A percentile compares a stretch with the other conserved stretches of the same genome.
phyloP scores from a whole-genome alignment of 176 grass and related monocot species.

The sorghum (Sorghum bicolor) region DNA sequence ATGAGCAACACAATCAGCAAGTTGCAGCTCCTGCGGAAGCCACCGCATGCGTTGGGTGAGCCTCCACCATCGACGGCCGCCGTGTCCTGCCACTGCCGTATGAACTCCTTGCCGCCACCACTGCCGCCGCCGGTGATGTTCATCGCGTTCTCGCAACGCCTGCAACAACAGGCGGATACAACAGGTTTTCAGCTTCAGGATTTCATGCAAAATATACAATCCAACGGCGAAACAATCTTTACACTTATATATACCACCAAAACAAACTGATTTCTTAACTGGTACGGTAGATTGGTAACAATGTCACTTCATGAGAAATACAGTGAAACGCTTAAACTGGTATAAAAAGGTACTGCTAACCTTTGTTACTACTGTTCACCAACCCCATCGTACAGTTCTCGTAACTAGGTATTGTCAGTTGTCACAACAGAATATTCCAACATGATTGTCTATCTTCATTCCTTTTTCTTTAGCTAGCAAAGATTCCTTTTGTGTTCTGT shows the following conservation, averaged over 20 bases:
- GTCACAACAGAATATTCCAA: background rate
- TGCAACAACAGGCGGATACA: background rate
- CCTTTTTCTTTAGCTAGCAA: background rate
- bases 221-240: background rate
- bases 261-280: background rate
- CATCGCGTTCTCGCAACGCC: conserved; percentile 28
- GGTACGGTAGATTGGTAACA: background rate
- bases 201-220: background rate
- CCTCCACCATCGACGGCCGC: background rate
- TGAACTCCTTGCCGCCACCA: conserved; percentile 26
- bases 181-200: background rate
- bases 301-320: too few relatives aligned
- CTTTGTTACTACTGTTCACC: background rate
- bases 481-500: conserved; percentile 9
- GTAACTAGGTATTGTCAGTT: background rate
- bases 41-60: conserved; percentile 27
- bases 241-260: background rate
- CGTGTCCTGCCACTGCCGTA: conserved; percentile 24
- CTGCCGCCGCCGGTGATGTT: conserved; percentile 13
- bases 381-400: background rate
- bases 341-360: background rate
- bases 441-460: conserved; percentile 19
- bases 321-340: too few relatives aligned
- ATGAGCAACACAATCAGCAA: conserved; percentile 7
- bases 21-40: conserved; percentile 33